Base-by-base conservation (phyloP, 2,329 filamentous ascomycete genomes). In the Xylariales sp. region DNA sequence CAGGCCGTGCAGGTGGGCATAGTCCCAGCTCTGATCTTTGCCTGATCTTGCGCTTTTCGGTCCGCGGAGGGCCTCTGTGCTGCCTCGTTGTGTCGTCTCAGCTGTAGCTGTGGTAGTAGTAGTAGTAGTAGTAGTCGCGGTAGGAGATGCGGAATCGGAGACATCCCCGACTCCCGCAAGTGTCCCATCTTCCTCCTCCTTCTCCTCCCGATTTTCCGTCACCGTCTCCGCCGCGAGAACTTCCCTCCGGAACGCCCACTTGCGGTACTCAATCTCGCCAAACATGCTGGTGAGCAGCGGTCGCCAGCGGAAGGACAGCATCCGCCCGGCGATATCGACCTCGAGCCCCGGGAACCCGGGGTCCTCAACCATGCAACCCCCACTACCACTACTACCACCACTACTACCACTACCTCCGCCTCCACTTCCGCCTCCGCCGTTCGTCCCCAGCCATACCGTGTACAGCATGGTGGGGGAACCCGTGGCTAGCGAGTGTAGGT, bases 251-350 rank as follows among this genome's bases (percentile, higher is more conserved):
- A 37, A 21, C 12, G 28, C 4, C 25, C 25, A 29, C 21, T 29
- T 37, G 6, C 34, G 15, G 17, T 37, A 29, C 34, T 37, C 34
- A n/a, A 37, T 37, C 6, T 37, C 34, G 6, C 34, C 34, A 25
- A 37, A 37, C 34, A 37, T 37, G 24, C 3, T 37, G 16, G 16
- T 29, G 2, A 37, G 34, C 24, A 29, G 13, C 3, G 34, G 23
- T 27, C 29, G 23, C 34, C 34, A 37, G 13, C 24, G 13, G 17
- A 37, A 37, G 13, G 23, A 18, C 13, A 37, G 16, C 3, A 13
- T 37, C 17, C 34, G 23, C 23, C 21, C 23, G 11, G 23, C 12
- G 13, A 37, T 29, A 16, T 37, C 34, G 13, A 29, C 23, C 14
- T 29, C n/a, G 6, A 37, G 21, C 15, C 21, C 34, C 8, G 25